phyloP scores from a whole-genome alignment of 2,329 filamentous ascomycete species.

The Fonsecaea pedrosoi region DNA sequence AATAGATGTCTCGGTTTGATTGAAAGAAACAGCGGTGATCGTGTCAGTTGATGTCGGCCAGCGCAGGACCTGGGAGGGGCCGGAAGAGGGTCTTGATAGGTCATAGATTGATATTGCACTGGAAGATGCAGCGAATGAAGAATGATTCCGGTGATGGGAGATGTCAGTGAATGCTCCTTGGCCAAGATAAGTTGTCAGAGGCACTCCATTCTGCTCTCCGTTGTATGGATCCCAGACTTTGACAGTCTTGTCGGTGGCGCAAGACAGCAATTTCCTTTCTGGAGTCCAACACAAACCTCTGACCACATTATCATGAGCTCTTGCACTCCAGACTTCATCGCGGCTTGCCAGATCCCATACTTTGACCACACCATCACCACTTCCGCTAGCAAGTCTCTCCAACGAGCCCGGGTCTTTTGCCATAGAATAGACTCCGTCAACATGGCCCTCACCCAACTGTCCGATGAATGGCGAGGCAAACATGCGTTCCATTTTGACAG shows the following conservation, averaged over 20 bases:
- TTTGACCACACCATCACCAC: slow-evolving; percentile 92
- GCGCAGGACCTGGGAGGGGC: slow-evolving; percentile 78
- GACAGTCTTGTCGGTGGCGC: slow-evolving; percentile 82
- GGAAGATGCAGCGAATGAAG: slow-evolving; percentile 78
- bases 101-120: slow-evolving; percentile 87
- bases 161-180: slow-evolving; percentile 81
- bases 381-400: slow-evolving; percentile 78
- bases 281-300: slow-evolving; percentile 90
- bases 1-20: slow-evolving; percentile 91
- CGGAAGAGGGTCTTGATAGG: slow-evolving; percentile 75
- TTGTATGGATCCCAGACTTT: slow-evolving; percentile 93
- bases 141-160: slow-evolving; percentile 78
- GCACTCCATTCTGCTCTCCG: slow-evolving; percentile 70
- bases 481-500: slow-evolving; percentile 92
- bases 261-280: slow-evolving; percentile 83
- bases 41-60: slow-evolving; percentile 93
- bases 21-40: slow-evolving; percentile 86
- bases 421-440: slow-evolving; percentile 85
- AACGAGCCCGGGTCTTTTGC: slow-evolving; percentile 79
- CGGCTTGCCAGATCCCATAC: slow-evolving; percentile 81
- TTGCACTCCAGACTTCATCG: slow-evolving; percentile 76
- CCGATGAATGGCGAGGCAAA: slow-evolving; percentile 84
- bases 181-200: slow-evolving; percentile 84
- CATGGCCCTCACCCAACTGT: slow-evolving; percentile 87
- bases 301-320: slow-evolving; percentile 91